A percentile compares a stretch with the other conserved stretches of the same genome.
Evolutionary conservation across 2,329 filamentous ascomycete genomes (phyloP).

Genomic region (Botrytis cinerea): DNA sequence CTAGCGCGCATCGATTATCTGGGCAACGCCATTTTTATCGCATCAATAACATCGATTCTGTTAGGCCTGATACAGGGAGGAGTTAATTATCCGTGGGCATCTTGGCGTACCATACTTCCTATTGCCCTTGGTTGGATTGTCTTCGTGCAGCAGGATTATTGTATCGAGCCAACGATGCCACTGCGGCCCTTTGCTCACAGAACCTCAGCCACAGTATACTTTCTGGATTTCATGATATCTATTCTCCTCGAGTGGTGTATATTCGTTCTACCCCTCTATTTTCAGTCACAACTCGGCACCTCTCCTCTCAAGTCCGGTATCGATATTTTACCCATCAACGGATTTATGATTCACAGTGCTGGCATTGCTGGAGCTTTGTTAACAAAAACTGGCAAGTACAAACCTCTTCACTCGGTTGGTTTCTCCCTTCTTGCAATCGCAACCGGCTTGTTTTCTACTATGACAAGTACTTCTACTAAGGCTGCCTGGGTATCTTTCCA

Average conservation of each 20-base stretch:
- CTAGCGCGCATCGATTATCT: slow-evolving; percentile 47
- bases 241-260: slow-evolving; percentile 42
- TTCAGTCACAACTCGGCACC: slow-evolving; percentile 52
- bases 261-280: slow-evolving; percentile 54
- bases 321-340: slow-evolving; percentile 56
- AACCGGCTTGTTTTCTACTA: slow-evolving; percentile 45
- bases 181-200: background rate
- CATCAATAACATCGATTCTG: slow-evolving; percentile 45
- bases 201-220: slow-evolving; percentile 5
- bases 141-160: background rate
- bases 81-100: slow-evolving; percentile 16
- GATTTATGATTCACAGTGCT: slow-evolving; percentile 61
- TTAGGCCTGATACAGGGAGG: slow-evolving; percentile 39
- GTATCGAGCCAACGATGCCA: background rate
- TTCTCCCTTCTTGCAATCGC: slow-evolving; percentile 35
- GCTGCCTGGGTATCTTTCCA: slow-evolving; percentile 22
- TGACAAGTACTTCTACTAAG: slow-evolving; percentile 42
- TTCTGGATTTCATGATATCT: background rate
- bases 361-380: slow-evolving; percentile 51
- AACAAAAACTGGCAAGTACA: slow-evolving; percentile 45
- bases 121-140: slow-evolving; percentile 36
- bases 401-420: slow-evolving; percentile 44
- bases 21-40: slow-evolving; percentile 48
- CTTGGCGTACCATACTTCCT: slow-evolving; percentile 39
- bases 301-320: slow-evolving; percentile 53